Evolutionary conservation across 768 basidiomycete genomes (phyloP), one percentile per base, ranked within the genome.

Genomic region (Phanerodontia chrysosporium): DNA sequence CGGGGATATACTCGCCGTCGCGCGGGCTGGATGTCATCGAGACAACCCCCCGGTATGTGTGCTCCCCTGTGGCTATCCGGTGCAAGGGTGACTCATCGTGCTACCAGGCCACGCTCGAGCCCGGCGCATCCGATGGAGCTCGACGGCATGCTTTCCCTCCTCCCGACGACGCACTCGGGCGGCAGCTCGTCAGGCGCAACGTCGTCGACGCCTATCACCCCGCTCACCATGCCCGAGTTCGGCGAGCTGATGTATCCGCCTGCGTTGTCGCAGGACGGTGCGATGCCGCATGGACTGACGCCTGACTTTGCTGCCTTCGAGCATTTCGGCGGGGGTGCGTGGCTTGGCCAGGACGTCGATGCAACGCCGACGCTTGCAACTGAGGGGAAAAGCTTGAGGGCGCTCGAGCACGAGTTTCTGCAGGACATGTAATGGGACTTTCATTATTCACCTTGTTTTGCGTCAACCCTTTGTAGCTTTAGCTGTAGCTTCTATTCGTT

Each of bases 141-240:
- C 55, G 24, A 48, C 54, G 1, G 45, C 59, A 51, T 58, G 42
- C 54, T 58, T 51, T 53, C 64, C 51, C 60, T 57, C 60, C 7
- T 58, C 48, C 25, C 51, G 22, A 21, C 25, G 18, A 22, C 12
- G 28, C 27, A 51, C 53, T 62, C 65, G 55, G 51, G 54, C 42
- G 54, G 53, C 39, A 57, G 56, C 51, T 63, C 64, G 27, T 54
- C 54, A 3, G 51, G 45, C 18, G 39, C 39, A 18, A 12, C 39
- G 10, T 4, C 10, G 10, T 45, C 52, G 8, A 56, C 63, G 21
- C 66, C 66, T 12, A 39, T 60, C 36, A 66, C 66, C 29, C 66
- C 66, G 22, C 45, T 64, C 28, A 53, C 55, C 22, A 48, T 59
- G 32, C 51, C 51, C 4, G 22, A 14, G 25, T 16, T 4, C 44